Evolutionary conservation across 2,329 filamentous ascomycete species (phyloP).

Genomic region (Xylariaceae sp.): DNA sequence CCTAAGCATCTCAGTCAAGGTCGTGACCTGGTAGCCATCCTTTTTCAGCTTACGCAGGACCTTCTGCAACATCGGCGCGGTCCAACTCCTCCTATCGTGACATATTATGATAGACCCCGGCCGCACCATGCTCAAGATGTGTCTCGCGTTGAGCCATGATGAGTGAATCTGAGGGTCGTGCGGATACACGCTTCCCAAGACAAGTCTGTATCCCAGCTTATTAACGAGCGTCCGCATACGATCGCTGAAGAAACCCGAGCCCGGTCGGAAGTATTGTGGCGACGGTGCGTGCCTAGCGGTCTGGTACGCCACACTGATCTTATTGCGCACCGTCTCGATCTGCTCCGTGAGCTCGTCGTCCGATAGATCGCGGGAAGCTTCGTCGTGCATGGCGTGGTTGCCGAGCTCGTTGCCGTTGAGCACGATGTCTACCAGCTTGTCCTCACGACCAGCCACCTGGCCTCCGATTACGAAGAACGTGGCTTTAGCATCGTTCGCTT

Average conservation of each 20-base stretch:
- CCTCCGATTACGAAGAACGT: constrained; percentile 89
- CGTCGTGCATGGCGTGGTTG: constrained; percentile 89
- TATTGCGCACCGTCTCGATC: constrained; percentile 58
- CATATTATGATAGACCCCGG: constrained; percentile 81
- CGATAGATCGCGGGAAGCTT: constrained; percentile 64
- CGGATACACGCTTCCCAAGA: constrained; percentile 83
- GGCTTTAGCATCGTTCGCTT: constrained; percentile 63
- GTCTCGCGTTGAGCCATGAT: constrained; percentile 67
- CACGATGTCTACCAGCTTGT: constrained; percentile 56
- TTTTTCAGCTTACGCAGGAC: constrained; percentile 70
- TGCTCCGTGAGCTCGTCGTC: constrained; percentile 59
- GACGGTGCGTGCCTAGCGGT: constrained; percentile 37
- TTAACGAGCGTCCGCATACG: constrained; percentile 63
- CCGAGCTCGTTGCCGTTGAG: constrained; percentile 67
- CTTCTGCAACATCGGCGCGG: constrained; percentile 69
- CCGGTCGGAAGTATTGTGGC: constrained; percentile 73
- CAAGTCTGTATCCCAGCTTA: constrained; percentile 65
- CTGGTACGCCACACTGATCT: constrained; percentile 35
- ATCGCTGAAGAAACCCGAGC: constrained; percentile 77
- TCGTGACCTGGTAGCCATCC: constrained; percentile 70
- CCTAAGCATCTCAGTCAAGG: constrained; percentile 64
- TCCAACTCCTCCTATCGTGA: constrained; percentile 84
- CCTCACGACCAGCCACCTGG: constrained; percentile 61
- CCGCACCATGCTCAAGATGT: constrained; percentile 76
- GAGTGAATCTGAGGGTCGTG: constrained; percentile 84